Conservation (phyloP, 1,139 yeast genomes). For the Blastobotrys persicus region DNA sequence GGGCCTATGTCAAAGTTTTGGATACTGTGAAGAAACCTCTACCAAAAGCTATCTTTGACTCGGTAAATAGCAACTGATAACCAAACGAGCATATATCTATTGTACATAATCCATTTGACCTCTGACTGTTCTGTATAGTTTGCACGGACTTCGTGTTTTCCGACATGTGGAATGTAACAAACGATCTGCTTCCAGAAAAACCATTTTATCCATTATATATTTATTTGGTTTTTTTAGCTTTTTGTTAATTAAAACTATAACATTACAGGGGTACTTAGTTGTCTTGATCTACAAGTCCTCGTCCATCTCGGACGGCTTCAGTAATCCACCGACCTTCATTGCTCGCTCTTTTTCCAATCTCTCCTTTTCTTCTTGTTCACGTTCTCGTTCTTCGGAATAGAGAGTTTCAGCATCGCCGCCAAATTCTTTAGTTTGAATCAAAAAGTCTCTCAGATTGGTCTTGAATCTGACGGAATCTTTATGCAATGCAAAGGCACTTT, state of each 20-base stretch:
- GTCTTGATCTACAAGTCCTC: conserved; percentile 42
- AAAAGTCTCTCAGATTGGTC: conserved; percentile 88
- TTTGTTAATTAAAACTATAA: neutral
- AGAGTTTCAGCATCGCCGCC: conserved; percentile 89
- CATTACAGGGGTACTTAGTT: neutral
- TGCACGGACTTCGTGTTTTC: no score
- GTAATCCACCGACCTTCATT: conserved; percentile 84
- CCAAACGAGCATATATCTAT: neutral
- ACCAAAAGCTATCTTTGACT: conserved; percentile 18
- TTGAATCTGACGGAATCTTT: conserved; percentile 74
- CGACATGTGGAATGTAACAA: no score
- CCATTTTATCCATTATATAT: no score
- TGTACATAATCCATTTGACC: neutral
- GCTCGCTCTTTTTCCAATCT: conserved; percentile 77
- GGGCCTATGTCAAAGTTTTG: conserved; percentile 66
- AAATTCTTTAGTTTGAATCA: conserved; percentile 90
- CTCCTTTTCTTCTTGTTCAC: conserved; percentile 66
- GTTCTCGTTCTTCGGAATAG: conserved; percentile 90
- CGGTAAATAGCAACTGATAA: neutral
- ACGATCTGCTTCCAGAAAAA: no score
- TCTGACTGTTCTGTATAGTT: no score
- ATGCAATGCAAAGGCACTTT: conserved; percentile 67
- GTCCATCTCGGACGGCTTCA: conserved; percentile 96
- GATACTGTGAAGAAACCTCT: conserved; percentile 60
- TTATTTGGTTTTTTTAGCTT: neutral